Conservation (phyloP, 2,329 filamentous ascomycete genomes). For the Scedosporium apiospermum region DNA sequence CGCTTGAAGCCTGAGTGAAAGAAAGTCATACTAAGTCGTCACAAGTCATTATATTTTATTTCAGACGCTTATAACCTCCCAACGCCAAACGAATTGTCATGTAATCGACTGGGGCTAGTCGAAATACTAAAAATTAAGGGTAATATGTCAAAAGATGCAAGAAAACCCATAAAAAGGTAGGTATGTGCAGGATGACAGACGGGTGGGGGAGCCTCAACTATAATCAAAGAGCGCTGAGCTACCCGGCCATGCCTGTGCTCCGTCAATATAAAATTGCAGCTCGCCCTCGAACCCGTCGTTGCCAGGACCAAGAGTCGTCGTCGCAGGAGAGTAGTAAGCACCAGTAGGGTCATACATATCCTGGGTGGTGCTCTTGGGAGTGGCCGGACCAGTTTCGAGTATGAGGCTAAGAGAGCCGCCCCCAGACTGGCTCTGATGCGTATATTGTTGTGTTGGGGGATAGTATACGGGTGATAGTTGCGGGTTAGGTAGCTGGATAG, state of each 20-base stretch:
- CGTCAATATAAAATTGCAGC: constrained; percentile 33
- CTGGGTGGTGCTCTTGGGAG: neutral
- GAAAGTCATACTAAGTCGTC: too few species aligned
- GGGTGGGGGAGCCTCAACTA: neutral
- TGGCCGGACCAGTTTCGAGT: neutral
- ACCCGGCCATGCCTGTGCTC: constrained; percentile 13
- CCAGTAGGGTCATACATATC: neutral
- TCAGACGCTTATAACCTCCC: too few species aligned
- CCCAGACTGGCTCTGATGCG: neutral
- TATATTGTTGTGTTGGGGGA: neutral
- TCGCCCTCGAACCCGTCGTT: constrained; percentile 38
- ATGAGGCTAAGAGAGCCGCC: neutral
- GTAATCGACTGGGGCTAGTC: too few species aligned
- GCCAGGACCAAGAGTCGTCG: constrained; percentile 19
- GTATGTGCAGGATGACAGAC: neutral
- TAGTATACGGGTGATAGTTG: neutral
- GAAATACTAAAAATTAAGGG: too few species aligned
- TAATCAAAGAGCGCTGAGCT: neutral
- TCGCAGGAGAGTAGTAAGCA: neutral
- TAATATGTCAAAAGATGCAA: neutral
- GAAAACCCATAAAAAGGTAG: neutral
- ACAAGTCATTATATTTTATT: too few species aligned
- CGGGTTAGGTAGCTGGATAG: neutral
- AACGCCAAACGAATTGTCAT: too few species aligned
- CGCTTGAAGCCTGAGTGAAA: too few species aligned